Conservation (phyloP, 768 basidiomycete species). For the Russula emetica region DNA sequence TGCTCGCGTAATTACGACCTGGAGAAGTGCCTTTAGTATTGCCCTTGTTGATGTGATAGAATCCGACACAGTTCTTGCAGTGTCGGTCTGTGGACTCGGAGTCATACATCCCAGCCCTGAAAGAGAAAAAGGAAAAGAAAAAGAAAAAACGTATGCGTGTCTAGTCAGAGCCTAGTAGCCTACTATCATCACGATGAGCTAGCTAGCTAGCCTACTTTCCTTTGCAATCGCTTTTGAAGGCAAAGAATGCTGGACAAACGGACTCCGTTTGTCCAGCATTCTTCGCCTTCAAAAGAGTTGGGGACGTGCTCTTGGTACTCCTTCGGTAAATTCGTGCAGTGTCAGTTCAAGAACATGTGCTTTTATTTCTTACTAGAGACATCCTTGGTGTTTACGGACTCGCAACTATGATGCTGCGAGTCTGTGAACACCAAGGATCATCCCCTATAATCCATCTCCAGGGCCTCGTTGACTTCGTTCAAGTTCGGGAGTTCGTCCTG, state of each 20-base stretch:
- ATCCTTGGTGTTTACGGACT: neutral
- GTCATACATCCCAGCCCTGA: slow-evolving; percentile 18
- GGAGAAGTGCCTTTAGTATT: neutral
- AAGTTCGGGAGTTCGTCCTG: neutral
- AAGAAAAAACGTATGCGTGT: too few relatives aligned
- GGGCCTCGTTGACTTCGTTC: neutral
- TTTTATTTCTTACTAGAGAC: neutral
- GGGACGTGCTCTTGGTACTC: neutral
- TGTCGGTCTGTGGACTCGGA: slow-evolving; percentile 7
- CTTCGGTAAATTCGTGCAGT: rapidly evolving
- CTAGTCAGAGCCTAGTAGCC: too few relatives aligned
- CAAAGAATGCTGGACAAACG: slow-evolving; percentile 9
- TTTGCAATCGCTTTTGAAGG: neutral
- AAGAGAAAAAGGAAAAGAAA: too few relatives aligned
- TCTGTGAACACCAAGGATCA: too few relatives aligned
- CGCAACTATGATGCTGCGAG: too few relatives aligned
- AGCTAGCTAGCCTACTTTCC: neutral
- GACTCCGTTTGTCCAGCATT: too few relatives aligned
- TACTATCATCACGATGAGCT: neutral
- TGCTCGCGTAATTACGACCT: neutral
- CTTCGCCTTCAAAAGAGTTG: too few relatives aligned
- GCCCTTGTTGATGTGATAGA: rapidly evolving
- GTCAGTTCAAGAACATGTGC: slow-evolving; percentile 1
- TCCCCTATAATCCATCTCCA: neutral
- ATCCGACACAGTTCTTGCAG: neutral